Evolutionary conservation across 75 land plant genomes (phyloP).

Genomic region (Cryptomeria japonica): DNA sequence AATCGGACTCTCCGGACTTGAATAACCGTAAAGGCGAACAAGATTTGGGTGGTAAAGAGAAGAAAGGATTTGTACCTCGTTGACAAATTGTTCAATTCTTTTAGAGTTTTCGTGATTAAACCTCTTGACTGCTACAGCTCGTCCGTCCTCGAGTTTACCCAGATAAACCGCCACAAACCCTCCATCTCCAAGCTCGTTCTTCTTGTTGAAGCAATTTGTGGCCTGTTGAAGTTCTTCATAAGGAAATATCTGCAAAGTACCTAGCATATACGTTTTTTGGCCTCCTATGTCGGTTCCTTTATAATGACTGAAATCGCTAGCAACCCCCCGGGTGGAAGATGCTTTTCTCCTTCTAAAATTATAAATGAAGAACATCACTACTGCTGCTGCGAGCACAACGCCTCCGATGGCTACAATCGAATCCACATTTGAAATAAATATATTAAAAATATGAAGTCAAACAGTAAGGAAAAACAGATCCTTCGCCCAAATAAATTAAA

Average conservation of each 20-base stretch:
- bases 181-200: constrained; percentile 28
- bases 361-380: background rate
- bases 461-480: background rate
- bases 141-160: constrained; percentile 8
- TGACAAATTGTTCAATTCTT: constrained; percentile 16
- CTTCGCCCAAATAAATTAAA: background rate
- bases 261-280: no score
- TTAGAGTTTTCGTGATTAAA: background rate
- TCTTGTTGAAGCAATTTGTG: constrained; percentile 23
- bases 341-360: background rate
- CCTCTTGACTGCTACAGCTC: constrained; percentile 20
- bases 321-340: no score
- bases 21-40: constrained; percentile 28
- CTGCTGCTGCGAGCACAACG: background rate
- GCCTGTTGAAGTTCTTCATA: constrained; percentile 15
- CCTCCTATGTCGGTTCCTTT: no score
- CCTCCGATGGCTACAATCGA: background rate
- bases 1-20: constrained; percentile 10
- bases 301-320: no score
- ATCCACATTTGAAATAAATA: no score
- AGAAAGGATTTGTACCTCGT: constrained; percentile 25
- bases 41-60: constrained; percentile 30
- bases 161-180: constrained; percentile 9
- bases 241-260: background rate
- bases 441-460: no score